These are phyloP conservation scores for Salix caprea DNA, from an alignment of 345 rosid species.

Conservation along the genomic window DNA sequence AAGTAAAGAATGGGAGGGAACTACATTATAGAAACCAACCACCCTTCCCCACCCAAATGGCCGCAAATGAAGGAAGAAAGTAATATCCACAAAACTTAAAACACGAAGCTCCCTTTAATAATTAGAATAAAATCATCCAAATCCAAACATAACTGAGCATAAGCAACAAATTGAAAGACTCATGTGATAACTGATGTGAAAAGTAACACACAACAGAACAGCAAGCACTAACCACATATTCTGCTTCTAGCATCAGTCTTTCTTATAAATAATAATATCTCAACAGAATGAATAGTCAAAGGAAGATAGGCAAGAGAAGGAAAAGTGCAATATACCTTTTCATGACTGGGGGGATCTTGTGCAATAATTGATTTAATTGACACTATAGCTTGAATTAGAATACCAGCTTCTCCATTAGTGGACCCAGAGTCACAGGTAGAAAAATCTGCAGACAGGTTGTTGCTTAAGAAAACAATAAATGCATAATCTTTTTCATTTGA, in stretches of 20 bases:
- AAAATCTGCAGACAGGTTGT: slow-evolving; percentile 48
- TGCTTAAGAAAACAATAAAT: slow-evolving; percentile 15
- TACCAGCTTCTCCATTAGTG: slow-evolving; percentile 55
- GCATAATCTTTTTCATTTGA: not conserved
- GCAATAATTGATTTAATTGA: slow-evolving; percentile 75
- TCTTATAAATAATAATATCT: slow-evolving; percentile 12
- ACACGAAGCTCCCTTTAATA: no score
- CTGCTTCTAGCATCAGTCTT: slow-evolving; percentile 1
- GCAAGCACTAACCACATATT: not conserved
- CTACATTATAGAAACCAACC: no score
- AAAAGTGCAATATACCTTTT: slow-evolving; percentile 52
- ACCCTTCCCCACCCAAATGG: no score
- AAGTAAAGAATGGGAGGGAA: no score
- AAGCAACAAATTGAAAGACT: no score
- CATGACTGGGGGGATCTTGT: slow-evolving; percentile 67
- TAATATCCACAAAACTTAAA: no score
- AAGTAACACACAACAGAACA: not conserved
- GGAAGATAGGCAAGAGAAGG: not conserved
- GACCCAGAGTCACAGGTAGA: slow-evolving; percentile 41
- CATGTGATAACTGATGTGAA: not conserved
- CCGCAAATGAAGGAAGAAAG: no score
- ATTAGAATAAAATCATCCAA: no score
- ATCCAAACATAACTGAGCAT: no score
- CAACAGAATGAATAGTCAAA: slow-evolving; percentile 1
- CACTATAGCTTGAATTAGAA: slow-evolving; percentile 69